These are phyloP conservation scores for Parastagonospora nodorum DNA, from an alignment of 2,329 filamentous ascomycete species.

Conservation along the genomic window DNA sequence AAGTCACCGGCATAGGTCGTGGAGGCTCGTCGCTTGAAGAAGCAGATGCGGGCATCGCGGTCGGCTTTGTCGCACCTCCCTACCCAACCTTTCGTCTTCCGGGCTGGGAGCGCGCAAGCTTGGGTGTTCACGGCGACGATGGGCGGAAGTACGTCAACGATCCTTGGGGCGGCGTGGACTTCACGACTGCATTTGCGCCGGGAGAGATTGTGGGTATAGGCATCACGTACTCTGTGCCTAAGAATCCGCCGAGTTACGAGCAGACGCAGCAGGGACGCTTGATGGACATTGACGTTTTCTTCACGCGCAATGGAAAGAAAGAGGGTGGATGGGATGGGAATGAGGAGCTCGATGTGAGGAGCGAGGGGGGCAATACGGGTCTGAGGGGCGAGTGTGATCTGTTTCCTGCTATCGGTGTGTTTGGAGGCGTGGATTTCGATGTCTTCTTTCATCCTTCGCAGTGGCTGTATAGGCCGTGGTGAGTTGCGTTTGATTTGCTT, in stretches of 20 bases:
- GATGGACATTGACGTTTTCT: conserved; percentile 66
- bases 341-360: conserved; percentile 72
- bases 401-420: conserved; percentile 72
- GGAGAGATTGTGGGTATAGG: conserved; percentile 74
- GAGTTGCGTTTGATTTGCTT: no score
- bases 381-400: conserved; percentile 74
- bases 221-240: conserved; percentile 62
- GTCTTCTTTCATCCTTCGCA: conserved; percentile 63
- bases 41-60: conserved; percentile 62
- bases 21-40: conserved; percentile 33
- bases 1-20: conserved; percentile 55
- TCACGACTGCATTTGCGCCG: conserved; percentile 65
- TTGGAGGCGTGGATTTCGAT: conserved; percentile 71
- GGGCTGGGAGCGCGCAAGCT: conserved; percentile 77
- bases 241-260: conserved; percentile 43
- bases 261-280: conserved; percentile 24
- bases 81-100: conserved; percentile 79
- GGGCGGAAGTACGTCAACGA: conserved; percentile 78
- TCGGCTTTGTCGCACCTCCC: conserved; percentile 74
- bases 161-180: conserved; percentile 71
- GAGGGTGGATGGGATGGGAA: conserved; percentile 72
- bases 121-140: conserved; percentile 81
- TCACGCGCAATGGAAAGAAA: conserved; percentile 68
- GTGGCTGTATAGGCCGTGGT: conserved; percentile 58
- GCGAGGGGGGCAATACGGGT: conserved; percentile 65